Evolutionary conservation across 495 filamentous ascomycete genomes (phyloP).

Genomic region (Podospora anserina): DNA sequence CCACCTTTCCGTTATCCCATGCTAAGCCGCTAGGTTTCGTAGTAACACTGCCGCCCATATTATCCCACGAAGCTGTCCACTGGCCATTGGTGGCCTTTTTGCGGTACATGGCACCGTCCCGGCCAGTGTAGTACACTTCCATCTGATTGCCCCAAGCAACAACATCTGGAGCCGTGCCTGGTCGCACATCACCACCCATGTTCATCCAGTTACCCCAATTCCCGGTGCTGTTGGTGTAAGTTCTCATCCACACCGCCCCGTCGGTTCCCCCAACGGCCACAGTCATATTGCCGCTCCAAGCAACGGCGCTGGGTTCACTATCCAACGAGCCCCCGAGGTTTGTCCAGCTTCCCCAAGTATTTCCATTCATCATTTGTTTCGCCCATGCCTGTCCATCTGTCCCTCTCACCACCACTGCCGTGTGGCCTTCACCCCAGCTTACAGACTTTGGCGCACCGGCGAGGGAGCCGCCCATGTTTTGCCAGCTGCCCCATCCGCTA

Average conservation of each 20-base stretch:
- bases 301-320: constrained; percentile 22
- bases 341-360: constrained; percentile 24
- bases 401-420: constrained; percentile 25
- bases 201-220: constrained; percentile 25
- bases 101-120: constrained; percentile 29
- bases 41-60: constrained; percentile 23
- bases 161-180: constrained; percentile 22
- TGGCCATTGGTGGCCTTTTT: constrained; percentile 21
- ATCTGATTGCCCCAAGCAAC: constrained; percentile 22
- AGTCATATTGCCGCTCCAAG: constrained; percentile 26
- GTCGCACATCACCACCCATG: constrained; percentile 24
- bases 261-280: constrained; percentile 28
- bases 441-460: constrained; percentile 26
- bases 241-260: constrained; percentile 28
- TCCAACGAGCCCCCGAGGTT: constrained; percentile 22
- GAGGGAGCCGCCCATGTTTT: constrained; percentile 24
- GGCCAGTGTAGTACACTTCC: constrained; percentile 37
- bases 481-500: constrained; percentile 20
- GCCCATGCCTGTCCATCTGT: constrained; percentile 27
- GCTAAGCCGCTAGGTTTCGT: constrained; percentile 30
- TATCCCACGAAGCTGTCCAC: constrained; percentile 27
- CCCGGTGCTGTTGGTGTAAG: constrained; percentile 12
- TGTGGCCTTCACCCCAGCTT: constrained; percentile 20
- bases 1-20: constrained; percentile 35
- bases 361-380: constrained; percentile 12